Base-by-base conservation (phyloP, 495 filamentous ascomycete genomes). In the Penicillium cosmopolitanum region DNA sequence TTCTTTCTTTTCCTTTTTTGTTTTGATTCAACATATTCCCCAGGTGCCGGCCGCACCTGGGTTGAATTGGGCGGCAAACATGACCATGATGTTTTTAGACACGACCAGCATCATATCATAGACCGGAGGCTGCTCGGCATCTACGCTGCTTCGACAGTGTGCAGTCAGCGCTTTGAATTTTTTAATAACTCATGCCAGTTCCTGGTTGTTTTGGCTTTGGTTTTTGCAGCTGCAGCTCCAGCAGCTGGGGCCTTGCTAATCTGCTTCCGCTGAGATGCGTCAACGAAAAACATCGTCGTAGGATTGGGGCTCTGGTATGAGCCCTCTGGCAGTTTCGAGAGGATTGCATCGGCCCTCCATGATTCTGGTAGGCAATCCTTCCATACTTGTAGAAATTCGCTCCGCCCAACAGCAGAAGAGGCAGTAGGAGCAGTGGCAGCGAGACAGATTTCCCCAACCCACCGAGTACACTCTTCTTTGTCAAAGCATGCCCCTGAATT, bases 141-240 rank as follows among this genome's bases (percentile, higher is more conserved):
- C 59, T 64, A 58, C 47, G 50, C 28, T 38, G 55, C 47, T 34
- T 60, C 67, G 35, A 44, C 42, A 52, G 52, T 50, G 60, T 68
- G 63, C 61, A 42, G 15, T 70, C 60, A 70, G 51, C 70, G 64
- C 58, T 69, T 77, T 58, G 70, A 68, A 50, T 75, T 77, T 36
- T 83, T 89, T 75, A 96, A 94, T 64, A 84, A 87, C 69, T 96
- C 92, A 71, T 96, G 92, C 92, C 92, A 96, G 67, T 94, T 96
- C 56, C 92, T 84, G 62, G 80, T 81, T 58, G 77, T 78, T 51
- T 83, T 83, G 33, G 73, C 74, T 38, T 78, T 76, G 4, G 73
- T 73, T 38, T 78, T 76, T 2, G 76, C 76, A 5, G 73, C 61
- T 46, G 68, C 66, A 48, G 69, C 66, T 46, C 70, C 69, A 21